Evolutionary conservation across 1,139 yeast species (phyloP).

Genomic region (Debaryomyces robertsiae): DNA sequence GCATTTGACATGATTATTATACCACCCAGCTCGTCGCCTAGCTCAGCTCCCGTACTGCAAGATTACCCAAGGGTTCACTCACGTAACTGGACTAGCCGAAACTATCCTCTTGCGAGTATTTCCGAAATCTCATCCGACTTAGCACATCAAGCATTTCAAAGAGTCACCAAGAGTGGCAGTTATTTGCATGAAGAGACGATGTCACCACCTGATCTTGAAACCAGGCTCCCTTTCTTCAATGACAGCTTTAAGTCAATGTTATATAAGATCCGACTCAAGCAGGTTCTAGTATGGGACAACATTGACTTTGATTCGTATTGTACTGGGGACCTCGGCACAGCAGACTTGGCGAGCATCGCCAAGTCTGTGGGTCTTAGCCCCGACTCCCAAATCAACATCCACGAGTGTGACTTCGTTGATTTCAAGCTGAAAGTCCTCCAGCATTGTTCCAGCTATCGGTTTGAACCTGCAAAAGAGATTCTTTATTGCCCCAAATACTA

Average conservation of each 20-base stretch:
- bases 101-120: conserved; percentile 5
- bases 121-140: conserved; percentile 1
- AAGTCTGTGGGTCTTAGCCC: conserved; percentile 8
- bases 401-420: conserved; percentile 20
- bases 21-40: no score
- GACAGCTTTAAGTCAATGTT: neutral
- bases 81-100: conserved; percentile 2
- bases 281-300: conserved; percentile 9
- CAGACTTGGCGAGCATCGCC: conserved; percentile 6
- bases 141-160: conserved; percentile 1
- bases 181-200: conserved; percentile 3
- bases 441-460: conserved; percentile 6
- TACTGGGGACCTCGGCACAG: conserved; percentile 7
- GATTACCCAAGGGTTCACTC: neutral
- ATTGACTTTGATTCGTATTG: conserved; percentile 15
- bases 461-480: conserved; percentile 1
- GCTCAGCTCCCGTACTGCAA: neutral
- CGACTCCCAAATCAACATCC: conserved; percentile 12
- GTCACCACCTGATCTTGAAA: neutral
- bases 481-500: conserved; percentile 11
- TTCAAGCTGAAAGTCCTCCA: conserved; percentile 17
- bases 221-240: conserved; percentile 2
- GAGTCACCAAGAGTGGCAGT: conserved; percentile 1
- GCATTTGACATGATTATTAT: neutral
- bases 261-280: conserved; percentile 18